Evolutionary conservation across 2,329 filamentous ascomycete species (phyloP).

Genomic region (Fusarium guadeloupense): DNA sequence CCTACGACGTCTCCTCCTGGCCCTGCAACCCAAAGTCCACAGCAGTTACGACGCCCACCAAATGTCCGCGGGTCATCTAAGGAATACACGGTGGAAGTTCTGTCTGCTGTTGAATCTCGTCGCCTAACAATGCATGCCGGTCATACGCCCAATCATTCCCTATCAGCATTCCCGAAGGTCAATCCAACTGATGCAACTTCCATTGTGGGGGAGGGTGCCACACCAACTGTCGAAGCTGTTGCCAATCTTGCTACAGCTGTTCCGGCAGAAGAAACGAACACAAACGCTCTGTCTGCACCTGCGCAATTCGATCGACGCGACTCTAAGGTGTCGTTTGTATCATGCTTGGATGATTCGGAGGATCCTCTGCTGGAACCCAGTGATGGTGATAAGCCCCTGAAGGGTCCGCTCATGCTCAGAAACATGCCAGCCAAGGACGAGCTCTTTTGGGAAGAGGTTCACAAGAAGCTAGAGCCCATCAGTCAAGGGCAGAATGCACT

Average conservation of each 20-base stretch:
- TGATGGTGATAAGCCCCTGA: conserved; percentile 56
- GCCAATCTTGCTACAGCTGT: conserved; percentile 16
- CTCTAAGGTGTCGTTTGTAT: conserved; percentile 32
- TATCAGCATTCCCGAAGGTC: conserved; percentile 60
- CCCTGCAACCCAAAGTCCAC: conserved; percentile 27
- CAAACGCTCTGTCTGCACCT: conserved; percentile 1
- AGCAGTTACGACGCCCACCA: conserved; percentile 18
- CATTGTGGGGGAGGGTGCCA: conserved; percentile 41
- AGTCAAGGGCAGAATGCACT: conserved; percentile 57
- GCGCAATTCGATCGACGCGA: conserved; percentile 15
- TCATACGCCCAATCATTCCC: conserved; percentile 69
- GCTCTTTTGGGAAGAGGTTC: conserved; percentile 60
- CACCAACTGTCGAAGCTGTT: conserved; percentile 40
- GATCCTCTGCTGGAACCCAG: conserved; percentile 49
- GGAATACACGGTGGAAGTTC: conserved; percentile 56
- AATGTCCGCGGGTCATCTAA: conserved; percentile 46
- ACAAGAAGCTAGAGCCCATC: conserved; percentile 62
- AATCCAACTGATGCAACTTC: conserved; percentile 51
- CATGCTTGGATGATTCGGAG: conserved; percentile 16
- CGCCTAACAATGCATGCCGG: conserved; percentile 70
- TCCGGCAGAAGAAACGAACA: conserved; percentile 1
- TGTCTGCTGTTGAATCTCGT: conserved; percentile 58
- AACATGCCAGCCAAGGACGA: conserved; percentile 67
- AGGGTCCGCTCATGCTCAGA: conserved; percentile 62
- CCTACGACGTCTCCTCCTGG: conserved; percentile 43